Conservation (phyloP, 352 stramenopile species). For the Phytophthora hibernalis region DNA sequence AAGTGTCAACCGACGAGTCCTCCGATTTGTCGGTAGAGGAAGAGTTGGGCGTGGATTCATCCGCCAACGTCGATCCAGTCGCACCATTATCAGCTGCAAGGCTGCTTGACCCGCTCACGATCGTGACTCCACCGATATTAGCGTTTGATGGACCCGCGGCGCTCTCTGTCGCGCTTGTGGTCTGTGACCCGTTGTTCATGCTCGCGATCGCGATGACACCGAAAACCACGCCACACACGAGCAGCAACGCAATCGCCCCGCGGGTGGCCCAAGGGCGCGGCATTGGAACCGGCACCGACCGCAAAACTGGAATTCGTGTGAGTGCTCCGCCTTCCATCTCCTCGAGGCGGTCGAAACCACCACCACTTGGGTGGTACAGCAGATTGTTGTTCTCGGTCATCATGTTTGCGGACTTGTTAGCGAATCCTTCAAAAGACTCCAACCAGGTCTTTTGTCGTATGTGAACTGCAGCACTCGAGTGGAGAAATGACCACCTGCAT, state of each 20-base stretch:
- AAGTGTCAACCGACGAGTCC: neutral
- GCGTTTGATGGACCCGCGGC: constrained; percentile 6
- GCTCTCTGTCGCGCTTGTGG: neutral
- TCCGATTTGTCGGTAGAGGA: neutral
- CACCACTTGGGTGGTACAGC: constrained; percentile 26
- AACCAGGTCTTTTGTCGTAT: neutral
- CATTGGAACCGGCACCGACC: constrained; percentile 29
- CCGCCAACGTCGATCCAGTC: constrained; percentile 9
- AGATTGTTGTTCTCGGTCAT: constrained; percentile 42
- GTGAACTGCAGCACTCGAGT: constrained; percentile 18
- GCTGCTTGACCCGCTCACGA: constrained; percentile 18
- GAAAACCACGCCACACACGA: constrained; percentile 34
- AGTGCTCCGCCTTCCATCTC: constrained; percentile 28
- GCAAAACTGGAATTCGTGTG: constrained; percentile 27
- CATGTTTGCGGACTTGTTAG: constrained; percentile 16
- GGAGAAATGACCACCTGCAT: constrained; percentile 18
- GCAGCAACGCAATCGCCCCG: constrained; percentile 29
- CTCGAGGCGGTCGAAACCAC: constrained; percentile 36
- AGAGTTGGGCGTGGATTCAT: neutral
- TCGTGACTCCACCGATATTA: constrained; percentile 11
- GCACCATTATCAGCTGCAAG: constrained; percentile 4
- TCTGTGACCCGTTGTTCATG: constrained; percentile 3
- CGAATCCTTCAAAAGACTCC: neutral
- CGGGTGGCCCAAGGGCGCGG: constrained; percentile 33
- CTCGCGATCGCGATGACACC: constrained; percentile 32